Evolutionary conservation across 179 eudicot genomes (phyloP), one percentile per base, ranked within the genome.

Genomic region (Beta macrorhiza): DNA sequence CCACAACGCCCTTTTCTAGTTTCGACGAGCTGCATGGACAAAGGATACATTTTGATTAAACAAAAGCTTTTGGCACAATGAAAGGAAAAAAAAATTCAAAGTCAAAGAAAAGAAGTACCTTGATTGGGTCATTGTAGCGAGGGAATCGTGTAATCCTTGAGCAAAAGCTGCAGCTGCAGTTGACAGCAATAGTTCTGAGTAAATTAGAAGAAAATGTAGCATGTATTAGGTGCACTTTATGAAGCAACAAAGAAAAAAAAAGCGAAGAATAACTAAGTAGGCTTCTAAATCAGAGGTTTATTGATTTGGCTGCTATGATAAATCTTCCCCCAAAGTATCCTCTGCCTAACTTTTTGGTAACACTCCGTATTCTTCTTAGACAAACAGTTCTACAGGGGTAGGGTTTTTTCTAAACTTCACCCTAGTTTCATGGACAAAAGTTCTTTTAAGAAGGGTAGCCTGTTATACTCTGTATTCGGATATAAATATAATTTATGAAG

Each of bases 1-100:
- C 99, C 99, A 83, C 99, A 95, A 47, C 99, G 98, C 55, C 99
- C 99, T 82, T 90, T 91, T 87, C 92, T 91, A 83, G 99, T 95
- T 89, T 93, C 98, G 80, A 95, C 81, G 82, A 95, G 98, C 99
- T 95, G 91, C 87, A 88, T 29, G 82, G 76, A 77, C 71, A 82
- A 47, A 59, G 15, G 12, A 76, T 25, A 72, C 20, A 62, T 77
- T 80, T 45, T 80, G n/a, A 67, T 59, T 53, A 80, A 76, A 56
- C 69, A 73, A 16, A 72, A 73, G 51, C 72, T 86, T 84, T 74
- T 19, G 37, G 64, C 51, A 64, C 56, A 68, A 57, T 52, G 62
- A 14, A 25, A 11, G 13, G 42, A 16, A 79, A 45, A 75, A 10
- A n/a, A 56, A 51, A 70, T 12, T 14, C 13, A 51, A 32, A 67